Base-by-base conservation (phyloP, 306 rosid species). In the Comarum palustre region DNA sequence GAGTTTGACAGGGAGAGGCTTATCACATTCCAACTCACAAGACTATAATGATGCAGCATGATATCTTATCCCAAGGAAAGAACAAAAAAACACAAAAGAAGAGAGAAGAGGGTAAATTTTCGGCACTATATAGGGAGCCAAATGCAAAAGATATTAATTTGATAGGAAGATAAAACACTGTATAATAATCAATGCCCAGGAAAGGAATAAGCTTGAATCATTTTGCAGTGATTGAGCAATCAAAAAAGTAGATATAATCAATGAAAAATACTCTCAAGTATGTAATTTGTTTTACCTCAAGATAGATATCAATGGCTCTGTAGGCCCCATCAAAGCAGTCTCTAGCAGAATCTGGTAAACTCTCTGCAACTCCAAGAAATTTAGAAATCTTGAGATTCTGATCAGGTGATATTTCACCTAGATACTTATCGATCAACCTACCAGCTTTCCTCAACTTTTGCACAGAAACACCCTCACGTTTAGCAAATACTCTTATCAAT, bases 291-390 rank as follows among this genome's bases (percentile, higher is more conserved):
- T 20, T 89, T 46, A 88, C 98, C 92, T 88, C 73, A 66, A 92
- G 87, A 64, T 92, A 90, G 76, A 87, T 86, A 78, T 88, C 95
- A 77, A 90, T 82, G 81, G 98, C 93, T 84, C 83, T 88, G 81
- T 85, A 90, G 72, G 85, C 84, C 59, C 87, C 89, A 77, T 90
- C 95, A 77, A 81, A 87, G 78, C 83, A 77, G 57, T 80, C 88
- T 61, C 96, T 85, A 1, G 98, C 89, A 77, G 63, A 82, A 73
- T 87, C 86, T 17, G 96, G 96, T 38, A 92, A 80, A 74, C 91
- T 80, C 60, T 88, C 91, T 13, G 86, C 91, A 72, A 86, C 87
- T 69, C 85, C 91, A 42, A 86, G 81, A 74, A 90, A 92, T n/a
- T 84, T 90, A 47, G 91, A 84, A 66, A 86, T 72, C 66, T 86